A percentile compares a stretch with the other conserved stretches of the same genome.
Conservation (phyloP, 2,329 filamentous ascomycete species). For the Hymenoscyphus salicellus region DNA sequence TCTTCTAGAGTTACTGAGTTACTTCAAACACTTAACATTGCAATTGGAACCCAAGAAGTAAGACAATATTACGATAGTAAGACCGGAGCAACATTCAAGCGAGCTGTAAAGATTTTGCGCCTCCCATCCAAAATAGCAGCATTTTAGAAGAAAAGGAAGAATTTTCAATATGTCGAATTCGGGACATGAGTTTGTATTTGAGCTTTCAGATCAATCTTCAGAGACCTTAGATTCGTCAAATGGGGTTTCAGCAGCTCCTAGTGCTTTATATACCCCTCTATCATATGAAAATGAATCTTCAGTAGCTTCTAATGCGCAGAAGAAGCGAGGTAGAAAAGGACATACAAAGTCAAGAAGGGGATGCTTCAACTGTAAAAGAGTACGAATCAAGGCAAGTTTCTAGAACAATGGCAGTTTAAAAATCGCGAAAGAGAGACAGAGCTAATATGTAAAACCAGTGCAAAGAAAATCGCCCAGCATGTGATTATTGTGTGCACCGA, state of each 20-base stretch:
- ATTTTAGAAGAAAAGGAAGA: background rate
- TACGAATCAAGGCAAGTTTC: slow-evolving; percentile 56
- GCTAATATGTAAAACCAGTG: slow-evolving; percentile 44
- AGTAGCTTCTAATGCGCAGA: background rate
- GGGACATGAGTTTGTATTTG: background rate
- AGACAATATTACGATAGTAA: background rate
- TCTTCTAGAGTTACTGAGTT: background rate
- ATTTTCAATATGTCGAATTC: background rate
- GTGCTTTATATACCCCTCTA: background rate
- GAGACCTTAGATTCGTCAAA: background rate
- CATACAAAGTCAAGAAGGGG: slow-evolving; percentile 65
- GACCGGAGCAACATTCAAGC: background rate
- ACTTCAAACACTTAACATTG: background rate
- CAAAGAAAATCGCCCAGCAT: slow-evolving; percentile 61
- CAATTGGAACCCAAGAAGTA: background rate
- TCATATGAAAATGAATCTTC: background rate
- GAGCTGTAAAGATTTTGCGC: background rate
- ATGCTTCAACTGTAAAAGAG: slow-evolving; percentile 65
- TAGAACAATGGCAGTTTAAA: background rate
- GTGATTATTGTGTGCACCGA: slow-evolving; percentile 62
- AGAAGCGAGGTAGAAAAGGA: slow-evolving; percentile 37
- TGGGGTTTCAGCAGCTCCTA: background rate
- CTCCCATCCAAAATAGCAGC: background rate
- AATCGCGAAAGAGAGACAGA: background rate
- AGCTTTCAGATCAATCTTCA: background rate